Evolutionary conservation across 108 stramenopile species (phyloP), one percentile per base, ranked within the genome.

Genomic region (Cyclotella cryptica): DNA sequence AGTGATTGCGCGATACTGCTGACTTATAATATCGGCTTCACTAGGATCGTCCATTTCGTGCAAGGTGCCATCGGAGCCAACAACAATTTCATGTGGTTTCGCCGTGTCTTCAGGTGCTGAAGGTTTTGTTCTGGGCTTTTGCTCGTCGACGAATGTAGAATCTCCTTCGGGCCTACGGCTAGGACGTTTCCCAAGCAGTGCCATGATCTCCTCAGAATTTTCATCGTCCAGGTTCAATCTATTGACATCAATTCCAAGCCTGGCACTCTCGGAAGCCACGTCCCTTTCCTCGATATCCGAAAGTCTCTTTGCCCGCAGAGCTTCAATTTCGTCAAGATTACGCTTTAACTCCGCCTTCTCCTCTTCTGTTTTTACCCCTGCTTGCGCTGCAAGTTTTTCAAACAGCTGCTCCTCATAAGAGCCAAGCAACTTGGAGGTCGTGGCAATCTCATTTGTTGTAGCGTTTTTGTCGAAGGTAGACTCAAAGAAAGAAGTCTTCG

Each of bases 391-490:
- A 72, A 90, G 81, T 41, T 66, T 69, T 65, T 71, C 75, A 52
- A 93, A 70, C 35, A 83, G 81, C 60, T 93, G 92, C 46, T 93
- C 90, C 66, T 93, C 93, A 47, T 86, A 83, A 15, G 86, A 81
- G 22, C 90, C 89, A 68, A 93, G 85, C 71, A 84, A 21, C 43
- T 64, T 72, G 30, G 77, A 72, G 27, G 61, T 63, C 8, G 78
- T 68, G 72, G 62, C 27, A 59, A 19, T 42, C 43, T 45, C 66
- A 57, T 29, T 63, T 63, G 41, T 35, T 62, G 21, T 49, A 60
- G 14, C 21, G 42, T 14, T 52, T 3, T n/a, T n/a, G n/a, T 17
- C 42, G 12, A 0, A 54, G 26, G 63, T 29, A 10, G 80, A 35
- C 54, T 40, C 29, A 66, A 92, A 92, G 53, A 92, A 92, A 0